Evolutionary conservation across 257 asterid species (phyloP), one percentile per base, ranked within the genome.

Genomic region (Nicotiana noctiflora): DNA sequence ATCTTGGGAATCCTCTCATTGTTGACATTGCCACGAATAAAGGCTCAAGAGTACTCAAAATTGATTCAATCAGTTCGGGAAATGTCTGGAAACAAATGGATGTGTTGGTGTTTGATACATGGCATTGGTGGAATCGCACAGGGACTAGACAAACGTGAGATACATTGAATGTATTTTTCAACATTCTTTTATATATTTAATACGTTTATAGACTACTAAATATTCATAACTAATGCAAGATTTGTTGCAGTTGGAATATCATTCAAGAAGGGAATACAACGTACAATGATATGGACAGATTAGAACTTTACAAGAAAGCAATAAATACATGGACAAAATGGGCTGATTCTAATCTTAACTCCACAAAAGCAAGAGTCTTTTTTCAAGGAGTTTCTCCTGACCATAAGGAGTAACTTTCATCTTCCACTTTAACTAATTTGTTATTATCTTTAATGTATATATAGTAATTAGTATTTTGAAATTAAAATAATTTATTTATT

Each of bases 331-430:
- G 92, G 93, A 89, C 92, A 0, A 80, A 66, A 23, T 91, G 96
- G 92, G 84, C 89, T 3, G 94, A 91, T 65, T 52, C 86, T 1
- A 82, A 85, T 70, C 82, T 85, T 0, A 79, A 86, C 80, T 56
- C 91, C 6, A 65, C 79, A 9, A 88, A 86, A 75, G 82, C 84
- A 37, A 87, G 56, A 70, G 84, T 90, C 3, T 89, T 91, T 56
- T 91, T 91, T 27, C 94, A 90, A 27, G 94, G 93, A 3, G 86
- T 91, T 79, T 90, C 96, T 37, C 94, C 96, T 3, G 90, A 89
- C 79, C 96, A 91, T 63, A 83, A 86, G 83, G 76, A 80, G 91
- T 88, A 81, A 83, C 86, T 84, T 19, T 14, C 32, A 13, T 1
- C 40, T 40, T 5, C 8, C 46, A 14, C 46, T 14, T 13, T 63